A percentile compares a stretch with the other conserved stretches of the same genome.
Conservation (phyloP, 2,329 filamentous ascomycete species). For the Penicillium sp. region DNA sequence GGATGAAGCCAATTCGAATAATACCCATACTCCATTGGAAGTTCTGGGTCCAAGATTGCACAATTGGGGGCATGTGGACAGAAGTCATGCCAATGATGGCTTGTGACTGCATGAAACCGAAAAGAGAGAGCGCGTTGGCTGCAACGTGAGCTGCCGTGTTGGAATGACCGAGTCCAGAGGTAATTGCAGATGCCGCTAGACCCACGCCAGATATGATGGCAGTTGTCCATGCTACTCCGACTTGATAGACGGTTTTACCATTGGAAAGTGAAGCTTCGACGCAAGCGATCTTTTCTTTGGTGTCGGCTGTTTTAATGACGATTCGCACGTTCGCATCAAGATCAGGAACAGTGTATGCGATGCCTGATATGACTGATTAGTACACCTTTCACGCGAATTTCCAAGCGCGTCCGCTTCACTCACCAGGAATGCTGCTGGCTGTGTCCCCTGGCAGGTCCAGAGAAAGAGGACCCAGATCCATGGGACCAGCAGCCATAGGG, state of each 20-base stretch:
- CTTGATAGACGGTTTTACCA: slow-evolving; percentile 85
- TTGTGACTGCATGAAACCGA: slow-evolving; percentile 91
- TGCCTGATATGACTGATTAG: slow-evolving; percentile 47
- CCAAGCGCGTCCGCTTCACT: slow-evolving; percentile 20
- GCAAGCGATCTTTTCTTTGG: slow-evolving; percentile 71
- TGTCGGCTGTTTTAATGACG: slow-evolving; percentile 71
- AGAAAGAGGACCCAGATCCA: slow-evolving; percentile 70
- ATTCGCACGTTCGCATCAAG: slow-evolving; percentile 83
- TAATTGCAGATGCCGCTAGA: slow-evolving; percentile 80
- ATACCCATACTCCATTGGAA: slow-evolving; percentile 99
- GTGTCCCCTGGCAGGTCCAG: slow-evolving; percentile 60
- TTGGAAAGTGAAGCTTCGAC: slow-evolving; percentile 87
- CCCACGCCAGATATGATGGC: slow-evolving; percentile 85
- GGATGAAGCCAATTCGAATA: slow-evolving; percentile 82
- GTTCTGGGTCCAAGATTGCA: slow-evolving; percentile 92
- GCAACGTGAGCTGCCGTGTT: slow-evolving; percentile 95
- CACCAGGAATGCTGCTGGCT: slow-evolving; percentile 67
- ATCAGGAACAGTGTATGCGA: slow-evolving; percentile 88
- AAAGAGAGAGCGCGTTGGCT: slow-evolving; percentile 89
- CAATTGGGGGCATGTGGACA: slow-evolving; percentile 80
- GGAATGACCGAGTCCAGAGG: slow-evolving; percentile 86
- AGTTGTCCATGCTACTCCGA: slow-evolving; percentile 85
- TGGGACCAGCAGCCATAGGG: slow-evolving; percentile 83
- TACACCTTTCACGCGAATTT: not conserved
- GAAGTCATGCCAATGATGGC: slow-evolving; percentile 85